Base-by-base conservation (phyloP, 345 rosid genomes). In the Lumnitzera racemosa region DNA sequence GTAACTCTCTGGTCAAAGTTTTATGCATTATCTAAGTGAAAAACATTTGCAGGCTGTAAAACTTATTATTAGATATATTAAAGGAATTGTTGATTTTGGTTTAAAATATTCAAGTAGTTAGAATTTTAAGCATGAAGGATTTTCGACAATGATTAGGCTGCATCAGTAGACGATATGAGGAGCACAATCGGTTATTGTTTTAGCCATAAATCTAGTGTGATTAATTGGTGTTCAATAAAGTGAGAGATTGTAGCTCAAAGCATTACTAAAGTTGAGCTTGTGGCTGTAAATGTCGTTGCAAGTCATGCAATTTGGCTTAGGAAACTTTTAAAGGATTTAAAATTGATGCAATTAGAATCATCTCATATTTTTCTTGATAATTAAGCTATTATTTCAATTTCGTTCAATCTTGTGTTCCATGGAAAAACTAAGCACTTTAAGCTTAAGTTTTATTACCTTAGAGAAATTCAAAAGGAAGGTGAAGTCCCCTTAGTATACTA, bases 141-240 rank as follows among this genome's bases (percentile, higher is more conserved):
- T 15, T 17, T 12, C 3, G 53, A 64, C 16, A 64, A 55, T 48
- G 67, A 64, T 47, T 64, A 15, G 54, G 25, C 15, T 10, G 46
- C 53, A 13, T 64, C 54, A 2, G 1, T 27, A 1, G 47, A 64
- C 23, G 67, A 64, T 16, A 64, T 46, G 60, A 64, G 46, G n/a
- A 64, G 53, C n/a, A 56, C 67, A 3, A 55, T 24, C 2, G 61
- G 54, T 1, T 55, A 4, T 29, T 29, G 36, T 29, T 29, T 29
- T 29, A 29, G 7, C 36, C 36, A 3, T 29, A 6, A 6, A 29
- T 29, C 7, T 29, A 25, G 61, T 5, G 61, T 24, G 4, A 46
- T 64, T 23, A 23, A 46, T 3, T 64, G 48, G 61, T 7, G 3
- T 15, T 64, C 47, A n/a, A 64, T 46, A 5, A 64, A 61, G 41